Evolutionary conservation across 2,329 filamentous ascomycete genomes (phyloP).

Genomic region (Arthroderma sp.): DNA sequence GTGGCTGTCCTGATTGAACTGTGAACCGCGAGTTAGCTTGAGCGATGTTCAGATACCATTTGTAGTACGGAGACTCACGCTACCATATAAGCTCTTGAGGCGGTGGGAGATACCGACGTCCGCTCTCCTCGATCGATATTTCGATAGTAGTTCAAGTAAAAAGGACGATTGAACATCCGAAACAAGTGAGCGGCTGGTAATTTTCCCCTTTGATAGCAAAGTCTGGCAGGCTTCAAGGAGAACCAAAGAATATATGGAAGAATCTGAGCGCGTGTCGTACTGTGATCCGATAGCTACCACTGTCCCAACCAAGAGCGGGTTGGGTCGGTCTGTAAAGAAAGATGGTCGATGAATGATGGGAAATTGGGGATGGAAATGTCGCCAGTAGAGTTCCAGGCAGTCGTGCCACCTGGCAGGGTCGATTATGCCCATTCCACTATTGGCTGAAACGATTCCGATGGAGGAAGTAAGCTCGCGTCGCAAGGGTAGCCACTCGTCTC

Average conservation of each 20-base stretch:
- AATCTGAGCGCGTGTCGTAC: constrained; percentile 24
- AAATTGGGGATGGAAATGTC: constrained; percentile 26
- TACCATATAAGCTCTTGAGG: constrained; percentile 26
- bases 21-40: constrained; percentile 8
- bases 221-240: constrained; percentile 25
- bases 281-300: constrained; percentile 29
- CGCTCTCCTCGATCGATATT: constrained; percentile 23
- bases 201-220: constrained; percentile 21
- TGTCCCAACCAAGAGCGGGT: constrained; percentile 23
- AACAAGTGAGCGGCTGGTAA: constrained; percentile 24
- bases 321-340: constrained; percentile 23
- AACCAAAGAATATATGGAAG: constrained; percentile 24
- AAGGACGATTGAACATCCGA: constrained; percentile 28
- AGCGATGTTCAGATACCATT: too few relatives aligned
- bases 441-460: constrained; percentile 23
- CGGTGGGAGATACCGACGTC: constrained; percentile 25
- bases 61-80: constrained; percentile 19
- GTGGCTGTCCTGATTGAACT: constrained; percentile 22
- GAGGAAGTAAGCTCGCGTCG: constrained; percentile 28
- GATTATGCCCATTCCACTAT: constrained; percentile 27
- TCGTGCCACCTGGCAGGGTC: constrained; percentile 26
- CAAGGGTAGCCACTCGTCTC: constrained; percentile 28
- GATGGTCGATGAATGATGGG: constrained; percentile 26
- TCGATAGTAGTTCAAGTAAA: constrained; percentile 25
- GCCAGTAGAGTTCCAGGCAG: constrained; percentile 28